Percentiles rank a stretch among this genome's conserved stretches.
Evolutionary conservation across 208 protist species (phyloP).

Genomic region (Acanthamoeba royreba): DNA sequence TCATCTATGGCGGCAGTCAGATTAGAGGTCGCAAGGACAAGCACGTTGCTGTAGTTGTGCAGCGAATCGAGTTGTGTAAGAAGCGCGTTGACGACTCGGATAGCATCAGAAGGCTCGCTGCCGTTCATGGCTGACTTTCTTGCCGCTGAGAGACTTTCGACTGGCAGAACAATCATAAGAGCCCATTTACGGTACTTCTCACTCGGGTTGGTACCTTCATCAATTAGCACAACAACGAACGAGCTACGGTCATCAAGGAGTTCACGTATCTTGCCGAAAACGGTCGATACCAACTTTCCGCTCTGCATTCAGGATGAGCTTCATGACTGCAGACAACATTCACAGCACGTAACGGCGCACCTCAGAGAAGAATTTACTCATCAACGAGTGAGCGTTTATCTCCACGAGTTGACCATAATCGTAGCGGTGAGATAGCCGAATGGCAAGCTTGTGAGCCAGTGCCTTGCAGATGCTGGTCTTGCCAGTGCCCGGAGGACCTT

Average conservation of each 20-base stretch:
- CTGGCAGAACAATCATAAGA: constrained; percentile 59
- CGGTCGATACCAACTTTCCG: constrained; percentile 93
- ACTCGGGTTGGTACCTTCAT: constrained; percentile 70
- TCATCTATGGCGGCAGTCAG: constrained; percentile 77
- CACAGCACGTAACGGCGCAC: too few species aligned
- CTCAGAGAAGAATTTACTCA: constrained; percentile 92
- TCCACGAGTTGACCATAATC: constrained; percentile 83
- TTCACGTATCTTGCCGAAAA: constrained; percentile 89
- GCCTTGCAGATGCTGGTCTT: constrained; percentile 78
- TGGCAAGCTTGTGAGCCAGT: constrained; percentile 84
- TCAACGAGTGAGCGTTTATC: constrained; percentile 92
- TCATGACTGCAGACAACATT: too few species aligned
- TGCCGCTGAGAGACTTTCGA: constrained; percentile 93
- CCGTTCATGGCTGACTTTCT: constrained; percentile 85
- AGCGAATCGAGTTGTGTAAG: constrained; percentile 95
- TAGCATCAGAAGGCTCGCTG: constrained; percentile 92
- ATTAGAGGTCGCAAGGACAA: constrained; percentile 95
- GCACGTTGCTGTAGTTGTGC: constrained; percentile 85
- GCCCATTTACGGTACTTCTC: too few species aligned
- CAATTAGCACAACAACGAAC: constrained; percentile 90
- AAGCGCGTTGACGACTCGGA: constrained; percentile 92
- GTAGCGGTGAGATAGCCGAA: constrained; percentile 59
- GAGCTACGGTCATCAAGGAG: constrained; percentile 76
- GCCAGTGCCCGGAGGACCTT: constrained; percentile 92
- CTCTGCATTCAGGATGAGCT: constrained; percentile 72